Evolutionary conservation across 2,329 filamentous ascomycete species (phyloP).

Genomic region (Diaporthe aspalathi): DNA sequence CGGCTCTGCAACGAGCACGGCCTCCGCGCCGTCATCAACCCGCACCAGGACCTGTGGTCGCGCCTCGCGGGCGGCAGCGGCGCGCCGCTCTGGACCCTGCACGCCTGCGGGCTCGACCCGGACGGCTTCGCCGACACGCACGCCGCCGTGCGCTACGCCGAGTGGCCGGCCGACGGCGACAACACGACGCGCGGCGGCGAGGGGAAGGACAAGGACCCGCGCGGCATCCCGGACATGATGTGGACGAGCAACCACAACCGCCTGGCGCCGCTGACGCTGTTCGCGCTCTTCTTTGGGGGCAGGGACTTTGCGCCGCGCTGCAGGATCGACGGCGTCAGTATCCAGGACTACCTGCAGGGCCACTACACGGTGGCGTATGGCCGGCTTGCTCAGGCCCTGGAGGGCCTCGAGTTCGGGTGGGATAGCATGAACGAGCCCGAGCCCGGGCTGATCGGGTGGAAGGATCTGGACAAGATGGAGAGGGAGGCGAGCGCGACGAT

Average conservation of each 20-base stretch:
- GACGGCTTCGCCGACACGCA: constrained; percentile 42
- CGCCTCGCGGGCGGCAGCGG: constrained; percentile 43
- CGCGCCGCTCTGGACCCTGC: constrained; percentile 44
- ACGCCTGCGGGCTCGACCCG: constrained; percentile 43
- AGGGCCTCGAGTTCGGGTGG: constrained; percentile 41
- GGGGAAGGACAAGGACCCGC: constrained; percentile 41
- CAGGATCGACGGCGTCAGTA: constrained; percentile 42
- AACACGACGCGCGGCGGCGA: not conserved
- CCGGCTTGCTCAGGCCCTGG: constrained; percentile 38
- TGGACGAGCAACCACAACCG: constrained; percentile 46
- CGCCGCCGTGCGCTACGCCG: constrained; percentile 42
- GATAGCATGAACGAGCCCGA: constrained; percentile 46
- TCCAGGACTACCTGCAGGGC: constrained; percentile 45
- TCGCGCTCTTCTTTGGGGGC: constrained; percentile 43
- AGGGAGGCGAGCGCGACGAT: constrained; percentile 42
- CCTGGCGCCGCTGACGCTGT: constrained; percentile 41
- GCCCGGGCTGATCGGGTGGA: constrained; percentile 41
- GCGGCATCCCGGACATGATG: constrained; percentile 43
- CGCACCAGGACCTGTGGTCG: constrained; percentile 45
- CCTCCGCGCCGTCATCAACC: constrained; percentile 43
- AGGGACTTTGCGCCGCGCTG: constrained; percentile 42
- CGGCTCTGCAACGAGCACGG: constrained; percentile 40
- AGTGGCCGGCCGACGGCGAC: constrained; percentile 42
- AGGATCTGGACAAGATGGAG: constrained; percentile 40
- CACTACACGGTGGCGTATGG: constrained; percentile 43